These are phyloP conservation scores for Fusarium miscanthi DNA, from an alignment of 2,329 filamentous ascomycete species.

Conservation along the genomic window DNA sequence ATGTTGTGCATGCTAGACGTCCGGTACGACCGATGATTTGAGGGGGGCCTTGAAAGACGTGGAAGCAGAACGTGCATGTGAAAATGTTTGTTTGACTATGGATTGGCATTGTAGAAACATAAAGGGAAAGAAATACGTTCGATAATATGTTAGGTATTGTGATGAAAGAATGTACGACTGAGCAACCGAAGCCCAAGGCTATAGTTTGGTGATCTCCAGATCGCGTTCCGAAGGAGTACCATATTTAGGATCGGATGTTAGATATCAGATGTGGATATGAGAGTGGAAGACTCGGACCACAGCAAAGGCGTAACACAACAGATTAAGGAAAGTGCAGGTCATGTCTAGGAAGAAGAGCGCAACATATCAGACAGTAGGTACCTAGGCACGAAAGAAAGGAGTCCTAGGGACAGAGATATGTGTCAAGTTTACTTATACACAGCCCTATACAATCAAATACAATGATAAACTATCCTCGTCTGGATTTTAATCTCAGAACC, in stretches of 20 bases:
- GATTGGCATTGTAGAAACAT: constrained; percentile 19
- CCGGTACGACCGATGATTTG: constrained; percentile 58
- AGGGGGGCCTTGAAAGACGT: constrained; percentile 50
- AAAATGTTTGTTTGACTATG: constrained; percentile 50
- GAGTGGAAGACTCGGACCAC: not conserved
- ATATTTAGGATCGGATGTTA: not conserved
- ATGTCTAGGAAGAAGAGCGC: not conserved
- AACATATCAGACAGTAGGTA: not conserved
- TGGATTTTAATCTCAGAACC: constrained; percentile 41
- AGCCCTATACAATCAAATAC: constrained; percentile 24
- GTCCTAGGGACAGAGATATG: not conserved
- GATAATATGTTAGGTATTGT: not conserved
- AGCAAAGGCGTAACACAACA: too few relatives aligned
- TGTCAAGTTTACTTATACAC: not conserved
- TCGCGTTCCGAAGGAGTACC: not conserved
- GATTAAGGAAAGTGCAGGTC: constrained; percentile 2
- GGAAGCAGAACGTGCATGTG: constrained; percentile 68
- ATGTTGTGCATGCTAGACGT: constrained; percentile 61
- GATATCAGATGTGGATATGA: not conserved
- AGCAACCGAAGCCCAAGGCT: not conserved
- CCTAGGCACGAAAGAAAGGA: not conserved
- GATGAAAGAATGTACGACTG: constrained; percentile 10
- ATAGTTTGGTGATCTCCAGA: not conserved
- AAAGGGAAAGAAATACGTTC: not conserved
- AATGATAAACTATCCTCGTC: constrained; percentile 35